Evolutionary conservation across 768 basidiomycete species (phyloP), one percentile per base, ranked within the genome.

Genomic region (Stropharia rugosoannulata): DNA sequence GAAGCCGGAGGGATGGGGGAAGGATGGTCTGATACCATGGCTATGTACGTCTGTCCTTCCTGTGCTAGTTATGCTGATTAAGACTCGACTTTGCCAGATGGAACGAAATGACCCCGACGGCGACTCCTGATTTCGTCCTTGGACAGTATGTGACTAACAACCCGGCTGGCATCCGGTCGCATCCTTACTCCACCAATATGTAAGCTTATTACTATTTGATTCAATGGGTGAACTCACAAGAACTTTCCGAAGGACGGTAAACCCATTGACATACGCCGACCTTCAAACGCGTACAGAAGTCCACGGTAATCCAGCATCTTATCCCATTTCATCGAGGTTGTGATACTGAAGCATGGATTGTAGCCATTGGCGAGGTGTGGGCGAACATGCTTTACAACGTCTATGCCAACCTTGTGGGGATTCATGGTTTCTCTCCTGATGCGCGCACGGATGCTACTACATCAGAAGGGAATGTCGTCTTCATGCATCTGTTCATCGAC

Each of bases 1-100:
- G 85, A 87, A 64, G 76, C 85, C 7, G 84, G 83, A 35, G 85
- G 85, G 19, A 80, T 87, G 80, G 85, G 85, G 40, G 86, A 87
- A 68, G 59, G 81, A 25, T 87, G 85, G 85, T 82, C 81, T 12
- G 85, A 85, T 70, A 75, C 75, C 11, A 69, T 78, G 72, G 74
- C 76, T 5, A 69, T 72, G 74, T 75, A 55, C 16, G 69, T 65
- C 22, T 22, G 22, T 22, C 22, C 25, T 19, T 13, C 18, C 44
- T 51, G 12, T 13, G 13, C 4, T 19, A 16, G 38, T 35, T 46
- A 9, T 16, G 15, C 35, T 9, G 12, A 18, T 16, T 8, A 22
- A 29, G 29, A 3, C 15, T n/a, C 3, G 0, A 12, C 35, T 19
- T 37, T 44, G 5, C 35, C 36, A 76, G 75, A 27, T 78, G 76